phyloP scores from a whole-genome alignment of 1,284 basidiomycete genomes.

The Meripilus lineatus region DNA sequence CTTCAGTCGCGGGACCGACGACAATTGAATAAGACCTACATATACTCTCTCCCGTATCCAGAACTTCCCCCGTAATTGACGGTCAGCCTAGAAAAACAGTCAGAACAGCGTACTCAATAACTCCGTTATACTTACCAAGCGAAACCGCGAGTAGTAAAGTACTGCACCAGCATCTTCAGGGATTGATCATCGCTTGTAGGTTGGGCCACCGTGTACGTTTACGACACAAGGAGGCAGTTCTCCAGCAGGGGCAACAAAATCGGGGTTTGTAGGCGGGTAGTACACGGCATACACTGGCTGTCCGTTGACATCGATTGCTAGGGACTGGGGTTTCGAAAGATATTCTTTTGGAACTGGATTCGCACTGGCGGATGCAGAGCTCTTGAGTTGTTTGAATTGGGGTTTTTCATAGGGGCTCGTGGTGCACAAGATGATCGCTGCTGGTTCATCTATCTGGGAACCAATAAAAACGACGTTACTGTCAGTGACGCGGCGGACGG shows the following conservation, averaged over 20 bases:
- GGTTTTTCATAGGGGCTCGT: constrained; percentile 22
- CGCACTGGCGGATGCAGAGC: constrained; percentile 17
- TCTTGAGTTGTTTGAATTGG: constrained; percentile 28
- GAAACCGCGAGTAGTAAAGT: constrained; percentile 65
- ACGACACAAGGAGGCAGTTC: constrained; percentile 65
- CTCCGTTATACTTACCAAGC: constrained; percentile 55
- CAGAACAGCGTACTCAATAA: too few relatives aligned
- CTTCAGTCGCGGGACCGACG: neutral
- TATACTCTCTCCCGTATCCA: constrained; percentile 58
- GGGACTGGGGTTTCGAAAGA: constrained; percentile 43
- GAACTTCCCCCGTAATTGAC: constrained; percentile 71
- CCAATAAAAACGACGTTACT: constrained; percentile 42
- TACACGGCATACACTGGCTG: constrained; percentile 52
- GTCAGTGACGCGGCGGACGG: constrained; percentile 34
- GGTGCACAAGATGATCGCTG: constrained; percentile 35
- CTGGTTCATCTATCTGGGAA: constrained; percentile 35
- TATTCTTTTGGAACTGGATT: constrained; percentile 25
- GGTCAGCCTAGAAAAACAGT: constrained; percentile 41
- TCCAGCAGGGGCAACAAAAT: constrained; percentile 43
- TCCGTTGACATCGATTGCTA: constrained; percentile 35
- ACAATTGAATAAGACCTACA: constrained; percentile 24
- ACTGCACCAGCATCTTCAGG: constrained; percentile 51
- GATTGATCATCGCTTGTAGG: constrained; percentile 38
- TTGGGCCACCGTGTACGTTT: constrained; percentile 66
- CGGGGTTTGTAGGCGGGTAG: constrained; percentile 59